Base-by-base conservation (phyloP, 2,329 filamentous ascomycete species). In the Neonectria sp. region DNA sequence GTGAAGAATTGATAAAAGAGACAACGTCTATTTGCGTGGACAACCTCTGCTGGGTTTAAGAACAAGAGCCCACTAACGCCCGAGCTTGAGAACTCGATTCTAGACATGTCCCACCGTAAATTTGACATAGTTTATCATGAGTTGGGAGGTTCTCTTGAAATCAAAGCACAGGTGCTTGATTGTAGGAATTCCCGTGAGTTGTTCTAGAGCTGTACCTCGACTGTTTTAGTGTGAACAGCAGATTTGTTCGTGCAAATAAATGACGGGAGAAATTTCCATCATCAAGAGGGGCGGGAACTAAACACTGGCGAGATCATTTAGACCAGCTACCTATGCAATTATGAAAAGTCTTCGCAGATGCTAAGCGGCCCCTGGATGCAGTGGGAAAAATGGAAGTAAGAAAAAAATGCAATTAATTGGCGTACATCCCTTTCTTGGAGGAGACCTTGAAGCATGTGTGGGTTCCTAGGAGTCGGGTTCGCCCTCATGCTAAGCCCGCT, bases 251-350 rank as follows among this genome's bases (percentile, higher is more conserved):
- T 40, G 15, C 15, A 24, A 24, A 12, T 45, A 24, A 24, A 12
- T 45, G 40, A 45, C n/a, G 5, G n/a, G n/a, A 45, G 4, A 45
- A 45, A 24, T 24, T 24, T 13, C 11, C 33, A 37, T 24, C 29
- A 37, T 9, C 12, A 25, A 12, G n/a, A 53, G 31, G 12, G 11
- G n/a, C n/a, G 4, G 11, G 31, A 35, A 24, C n/a, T 45, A 35
- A 53, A 13, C 4, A 35, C 7, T 13, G 11, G 11, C 21, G 49
- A 52, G 58, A 49, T 71, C 58, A 60, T 55, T 61, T 68, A 73
- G 67, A 60, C 69, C 71, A 61, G 71, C 67, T 40, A 40, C 37
- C 37, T 72, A 73, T 72, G 63, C 70, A 62, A 66, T 70, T 73
- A 63, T 37, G 68, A 63, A 58, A 67, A 63, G 55, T 63, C 55